These are phyloP conservation scores for Schizophyllum amplum DNA, from an alignment of 1,284 basidiomycete species.

Conservation along the genomic window DNA sequence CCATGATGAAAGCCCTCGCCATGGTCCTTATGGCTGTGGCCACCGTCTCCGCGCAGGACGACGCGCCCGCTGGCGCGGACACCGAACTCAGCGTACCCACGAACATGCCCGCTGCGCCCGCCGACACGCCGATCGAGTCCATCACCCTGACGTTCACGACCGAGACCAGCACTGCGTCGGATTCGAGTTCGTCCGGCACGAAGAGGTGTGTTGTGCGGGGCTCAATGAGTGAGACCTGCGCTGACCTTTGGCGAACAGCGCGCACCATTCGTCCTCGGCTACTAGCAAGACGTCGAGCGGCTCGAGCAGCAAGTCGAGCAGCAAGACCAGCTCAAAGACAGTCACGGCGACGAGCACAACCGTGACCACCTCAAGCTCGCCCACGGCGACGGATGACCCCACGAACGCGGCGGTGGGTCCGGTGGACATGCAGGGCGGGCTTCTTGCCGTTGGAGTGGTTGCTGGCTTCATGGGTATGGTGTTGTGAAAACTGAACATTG, in stretches of 20 bases:
- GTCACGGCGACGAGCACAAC: not conserved
- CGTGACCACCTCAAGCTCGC: no score
- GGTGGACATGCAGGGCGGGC: not conserved
- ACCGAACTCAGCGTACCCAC: not conserved
- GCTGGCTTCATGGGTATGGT: not conserved
- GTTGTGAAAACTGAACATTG: no score
- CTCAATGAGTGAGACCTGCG: no score
- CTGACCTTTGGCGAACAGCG: no score
- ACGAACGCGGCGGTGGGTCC: not conserved
- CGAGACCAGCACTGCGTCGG: not conserved
- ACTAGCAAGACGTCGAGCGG: not conserved
- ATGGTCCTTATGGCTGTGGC: not conserved
- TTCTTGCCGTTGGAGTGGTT: not conserved
- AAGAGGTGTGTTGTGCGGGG: no score
- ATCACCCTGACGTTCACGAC: not conserved
- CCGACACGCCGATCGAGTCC: not conserved
- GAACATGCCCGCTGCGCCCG: not conserved
- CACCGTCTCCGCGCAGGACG: not conserved
- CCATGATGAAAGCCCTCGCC: not conserved
- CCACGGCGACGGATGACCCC: not conserved
- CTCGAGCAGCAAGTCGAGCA: not conserved
- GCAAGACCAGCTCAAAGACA: not conserved
- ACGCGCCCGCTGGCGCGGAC: not conserved
- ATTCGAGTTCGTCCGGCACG: not conserved
- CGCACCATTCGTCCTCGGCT: not conserved